phyloP scores from a whole-genome alignment of 805 yeast species.

The Wickerhamomyces xylosicus region DNA sequence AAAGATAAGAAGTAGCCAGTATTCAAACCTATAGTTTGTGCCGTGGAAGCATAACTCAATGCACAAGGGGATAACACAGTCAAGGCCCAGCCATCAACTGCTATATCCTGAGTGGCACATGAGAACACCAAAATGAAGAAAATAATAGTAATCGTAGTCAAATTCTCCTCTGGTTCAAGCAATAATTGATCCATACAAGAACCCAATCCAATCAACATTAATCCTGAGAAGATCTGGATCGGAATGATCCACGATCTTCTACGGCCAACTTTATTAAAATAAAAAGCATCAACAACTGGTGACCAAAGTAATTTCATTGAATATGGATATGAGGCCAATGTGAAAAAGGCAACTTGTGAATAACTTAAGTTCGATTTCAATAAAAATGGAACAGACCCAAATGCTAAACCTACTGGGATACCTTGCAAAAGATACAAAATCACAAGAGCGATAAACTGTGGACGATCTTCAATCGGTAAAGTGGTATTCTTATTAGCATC shows the following conservation, averaged over 20 bases:
- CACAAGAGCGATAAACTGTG: conserved; percentile 65
- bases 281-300: conserved; percentile 88
- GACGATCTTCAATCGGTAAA: conserved; percentile 42
- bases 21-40: conserved; percentile 92
- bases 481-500: conserved; percentile 2
- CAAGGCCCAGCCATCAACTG: conserved; percentile 98
- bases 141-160: conserved; percentile 49
- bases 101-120: conserved; percentile 97
- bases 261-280: conserved; percentile 58
- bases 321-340: conserved; percentile 91
- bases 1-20: conserved; percentile 88
- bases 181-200: conserved; percentile 37
- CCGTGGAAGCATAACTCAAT: conserved; percentile 88
- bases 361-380: conserved; percentile 75
- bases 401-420: conserved; percentile 92
- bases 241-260: conserved; percentile 94
- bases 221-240: conserved; percentile 71
- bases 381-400: conserved; percentile 88
- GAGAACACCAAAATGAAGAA: conserved; percentile 75
- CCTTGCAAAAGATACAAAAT: conserved; percentile 82
- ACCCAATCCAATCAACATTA: conserved; percentile 61
- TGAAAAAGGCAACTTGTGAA: conserved; percentile 83
- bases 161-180: conserved; percentile 35
- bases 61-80: conserved; percentile 73
- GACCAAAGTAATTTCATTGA: conserved; percentile 90